phyloP scores from a whole-genome alignment of 495 filamentous ascomycete genomes.

The Aspergillus steynii region DNA sequence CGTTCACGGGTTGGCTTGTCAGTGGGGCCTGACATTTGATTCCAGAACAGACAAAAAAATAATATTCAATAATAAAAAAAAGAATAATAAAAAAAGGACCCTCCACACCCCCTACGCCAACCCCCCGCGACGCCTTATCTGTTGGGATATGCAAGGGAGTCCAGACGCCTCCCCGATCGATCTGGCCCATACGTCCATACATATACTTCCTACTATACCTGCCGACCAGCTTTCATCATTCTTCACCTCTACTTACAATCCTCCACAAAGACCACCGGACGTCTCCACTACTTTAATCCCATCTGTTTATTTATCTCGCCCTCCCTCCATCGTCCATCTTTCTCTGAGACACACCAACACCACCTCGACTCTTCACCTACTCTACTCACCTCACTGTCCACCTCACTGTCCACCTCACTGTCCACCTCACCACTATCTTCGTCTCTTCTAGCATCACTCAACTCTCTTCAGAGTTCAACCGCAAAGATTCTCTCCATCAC shows the following conservation, averaged over 20 bases:
- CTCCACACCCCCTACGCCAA: constrained; percentile 9
- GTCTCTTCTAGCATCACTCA: constrained; percentile 2
- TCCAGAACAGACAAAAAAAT: constrained; percentile 8
- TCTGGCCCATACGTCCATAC: constrained; percentile 18
- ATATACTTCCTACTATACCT: constrained; percentile 6
- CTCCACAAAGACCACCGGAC: constrained; percentile 9
- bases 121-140: constrained; percentile 31
- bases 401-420: background rate
- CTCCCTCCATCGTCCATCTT: constrained; percentile 3
- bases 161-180: constrained; percentile 27
- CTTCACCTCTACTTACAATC: constrained; percentile 13
- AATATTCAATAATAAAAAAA: constrained; percentile 15
- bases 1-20: constrained; percentile 1
- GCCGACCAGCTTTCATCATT: constrained; percentile 2
- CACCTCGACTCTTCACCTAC: background rate
- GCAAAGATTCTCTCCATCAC: background rate
- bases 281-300: background rate
- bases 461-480: constrained; percentile 6
- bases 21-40: constrained; percentile 8
- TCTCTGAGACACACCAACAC: background rate
- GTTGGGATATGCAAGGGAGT: constrained; percentile 32
- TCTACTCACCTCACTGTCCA: background rate
- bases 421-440: background rate
- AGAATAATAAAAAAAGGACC: constrained; percentile 13
- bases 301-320: constrained; percentile 15